These are phyloP conservation scores for Scheffersomyces spartinae DNA, from an alignment of 805 yeast species.

Conservation along the genomic window DNA sequence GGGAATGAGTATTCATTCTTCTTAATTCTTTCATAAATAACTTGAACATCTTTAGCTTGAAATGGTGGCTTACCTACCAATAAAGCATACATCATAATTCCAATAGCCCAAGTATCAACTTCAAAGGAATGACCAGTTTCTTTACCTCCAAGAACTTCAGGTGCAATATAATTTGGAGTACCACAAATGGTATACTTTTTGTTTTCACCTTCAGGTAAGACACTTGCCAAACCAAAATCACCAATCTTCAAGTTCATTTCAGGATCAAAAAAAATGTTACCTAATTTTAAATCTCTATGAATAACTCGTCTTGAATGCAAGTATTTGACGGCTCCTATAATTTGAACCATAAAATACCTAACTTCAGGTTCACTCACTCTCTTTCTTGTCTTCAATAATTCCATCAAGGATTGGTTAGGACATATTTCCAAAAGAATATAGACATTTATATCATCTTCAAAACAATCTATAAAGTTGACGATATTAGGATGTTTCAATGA, in stretches of 20 bases:
- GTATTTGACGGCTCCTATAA: constrained; percentile 87
- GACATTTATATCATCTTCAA: constrained; percentile 92
- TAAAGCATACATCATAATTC: constrained; percentile 91
- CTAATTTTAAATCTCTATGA: constrained; percentile 92
- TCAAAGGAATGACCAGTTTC: constrained; percentile 84
- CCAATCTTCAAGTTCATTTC: constrained; percentile 93
- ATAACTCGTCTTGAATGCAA: constrained; percentile 87
- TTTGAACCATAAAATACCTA: constrained; percentile 79
- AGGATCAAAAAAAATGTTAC: constrained; percentile 90
- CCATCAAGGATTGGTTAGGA: constrained; percentile 91
- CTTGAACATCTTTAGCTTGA: constrained; percentile 89
- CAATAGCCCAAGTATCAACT: constrained; percentile 96
- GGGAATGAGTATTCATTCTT: constrained; percentile 75
- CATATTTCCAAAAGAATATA: constrained; percentile 91
- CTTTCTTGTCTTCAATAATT: constrained; percentile 74
- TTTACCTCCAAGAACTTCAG: constrained; percentile 89
- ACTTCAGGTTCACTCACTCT: constrained; percentile 87
- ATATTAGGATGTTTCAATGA: constrained; percentile 80
- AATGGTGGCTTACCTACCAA: constrained; percentile 94
- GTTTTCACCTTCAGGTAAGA: constrained; percentile 58
- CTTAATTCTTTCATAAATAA: constrained; percentile 87
- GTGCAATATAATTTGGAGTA: constrained; percentile 97
- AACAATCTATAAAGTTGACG: constrained; percentile 90
- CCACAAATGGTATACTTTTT: constrained; percentile 94
- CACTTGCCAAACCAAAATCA: constrained; percentile 97